Conservation (phyloP, 2,329 filamentous ascomycete species). For the Trichophyton simii region DNA sequence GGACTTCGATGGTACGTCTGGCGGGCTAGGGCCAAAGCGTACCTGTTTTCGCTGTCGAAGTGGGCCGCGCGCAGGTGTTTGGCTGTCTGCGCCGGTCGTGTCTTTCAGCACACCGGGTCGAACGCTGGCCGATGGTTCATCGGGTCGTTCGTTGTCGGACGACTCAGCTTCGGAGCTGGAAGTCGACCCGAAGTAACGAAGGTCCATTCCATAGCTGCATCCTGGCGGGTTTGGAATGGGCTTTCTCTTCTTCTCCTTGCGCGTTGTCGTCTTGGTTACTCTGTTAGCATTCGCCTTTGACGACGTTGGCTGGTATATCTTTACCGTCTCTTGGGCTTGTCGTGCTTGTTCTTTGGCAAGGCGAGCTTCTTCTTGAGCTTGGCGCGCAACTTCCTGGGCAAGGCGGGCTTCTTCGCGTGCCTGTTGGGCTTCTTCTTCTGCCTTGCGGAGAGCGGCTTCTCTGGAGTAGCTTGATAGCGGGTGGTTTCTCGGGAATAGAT, state of each 20-base stretch:
- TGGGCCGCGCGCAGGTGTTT: conserved; percentile 6
- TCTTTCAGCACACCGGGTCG: not conserved
- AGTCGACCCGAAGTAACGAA: conserved; percentile 27
- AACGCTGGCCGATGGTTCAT: not conserved
- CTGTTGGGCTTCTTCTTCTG: not conserved
- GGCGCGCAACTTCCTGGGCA: not conserved
- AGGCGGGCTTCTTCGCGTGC: not conserved
- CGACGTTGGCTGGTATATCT: not conserved
- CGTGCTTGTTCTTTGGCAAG: not conserved
- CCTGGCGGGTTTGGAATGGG: conserved; percentile 31
- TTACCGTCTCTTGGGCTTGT: not conserved
- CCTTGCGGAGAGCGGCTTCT: not conserved
- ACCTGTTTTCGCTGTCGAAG: conserved; percentile 21
- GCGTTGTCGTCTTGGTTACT: not conserved
- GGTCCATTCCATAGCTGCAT: conserved; percentile 30
- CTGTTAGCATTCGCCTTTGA: not conserved
- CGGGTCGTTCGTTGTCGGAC: conserved; percentile 8
- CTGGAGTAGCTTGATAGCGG: not conserved
- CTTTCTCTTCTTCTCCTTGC: not conserved
- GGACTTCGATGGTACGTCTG: conserved; percentile 23
- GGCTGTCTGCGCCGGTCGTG: not conserved
- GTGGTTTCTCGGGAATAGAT: conserved; percentile 1
- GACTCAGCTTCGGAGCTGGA: conserved; percentile 23
- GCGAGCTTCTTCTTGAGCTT: not conserved
- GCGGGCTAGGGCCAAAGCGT: conserved; percentile 24